Evolutionary conservation across 1,284 basidiomycete genomes (phyloP), one percentile per base, ranked within the genome.

Genomic region (Rhodotorula glutinis): DNA sequence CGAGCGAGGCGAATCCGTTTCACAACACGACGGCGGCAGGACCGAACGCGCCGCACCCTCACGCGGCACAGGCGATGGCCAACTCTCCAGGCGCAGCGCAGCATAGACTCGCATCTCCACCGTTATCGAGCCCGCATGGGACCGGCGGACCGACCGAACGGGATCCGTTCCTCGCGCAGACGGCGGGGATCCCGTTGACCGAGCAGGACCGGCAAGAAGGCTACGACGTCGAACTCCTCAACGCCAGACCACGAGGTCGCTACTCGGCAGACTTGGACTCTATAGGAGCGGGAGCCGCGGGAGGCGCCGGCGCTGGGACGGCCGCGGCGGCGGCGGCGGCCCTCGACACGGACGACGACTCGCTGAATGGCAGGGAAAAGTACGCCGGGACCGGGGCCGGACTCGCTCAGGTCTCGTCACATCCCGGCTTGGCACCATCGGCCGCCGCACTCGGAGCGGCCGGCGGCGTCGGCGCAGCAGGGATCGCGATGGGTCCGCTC

Each of bases 141-240:
- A 51, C 25, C 49, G 44, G 27, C 25, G 46, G 29, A 4, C 53
- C 53, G 43, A 38, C 49, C 9, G 38, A 59, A 25, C 57, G 56
- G 17, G 71, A 73, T 47, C 71, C 71, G 10, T 73, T 70, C 64
- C 62, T 73, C 41, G 63, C 63, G 5, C 68, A 70, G 51, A 57
- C 63, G 14, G 66, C 61, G 2, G 59, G 54, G 19, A 65, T 73
- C 33, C 51, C 60, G 5, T 56, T 73, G 56, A 73, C 68, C n/a
- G 68, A 69, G 40, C 60, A 64, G n/a, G 71, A 73, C 57, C 29
- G 71, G 2, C 71, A 68, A 21, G 71, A 73, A 29, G 71, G 71
- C 10, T 73, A 73, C 69, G 71, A 73, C 38, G 63, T 73, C 49
- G 71, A 64, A 16, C 59, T 73, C 13, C 47, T 73, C 57, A 64